phyloP scores from a whole-genome alignment of 495 filamentous ascomycete genomes.

The Tuber indicum region DNA sequence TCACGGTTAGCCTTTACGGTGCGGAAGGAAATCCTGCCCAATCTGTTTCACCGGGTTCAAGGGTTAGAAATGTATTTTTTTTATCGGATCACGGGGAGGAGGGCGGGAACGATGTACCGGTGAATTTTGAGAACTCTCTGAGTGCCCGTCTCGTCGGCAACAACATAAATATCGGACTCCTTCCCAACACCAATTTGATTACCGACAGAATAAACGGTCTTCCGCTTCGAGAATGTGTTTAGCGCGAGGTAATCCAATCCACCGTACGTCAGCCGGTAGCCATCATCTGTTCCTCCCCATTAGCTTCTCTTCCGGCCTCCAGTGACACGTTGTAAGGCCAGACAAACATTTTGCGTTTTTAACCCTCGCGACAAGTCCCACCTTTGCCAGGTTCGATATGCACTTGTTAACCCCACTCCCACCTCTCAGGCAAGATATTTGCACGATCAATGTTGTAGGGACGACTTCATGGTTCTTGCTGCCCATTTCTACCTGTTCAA shows the following conservation, averaged over 20 bases:
- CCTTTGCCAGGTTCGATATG: conserved; percentile 87
- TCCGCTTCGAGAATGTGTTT: conserved; percentile 72
- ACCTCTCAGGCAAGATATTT: conserved; percentile 72
- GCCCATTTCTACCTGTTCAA: conserved; percentile 72
- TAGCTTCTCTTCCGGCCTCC: conserved; percentile 6
- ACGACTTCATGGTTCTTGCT: conserved; percentile 96
- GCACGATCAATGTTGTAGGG: conserved; percentile 78
- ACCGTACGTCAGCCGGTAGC: conserved; percentile 93
- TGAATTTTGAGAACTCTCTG: conserved; percentile 40
- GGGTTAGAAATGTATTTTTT: neutral
- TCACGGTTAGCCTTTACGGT: conserved; percentile 92
- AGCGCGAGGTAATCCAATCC: conserved; percentile 94
- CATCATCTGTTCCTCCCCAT: conserved; percentile 60
- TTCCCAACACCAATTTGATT: conserved; percentile 96
- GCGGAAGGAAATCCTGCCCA: conserved; percentile 94
- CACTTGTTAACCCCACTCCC: conserved; percentile 76
- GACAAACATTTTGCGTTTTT: conserved; percentile 81
- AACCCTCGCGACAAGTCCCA: conserved; percentile 80
- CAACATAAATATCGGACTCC: conserved; percentile 92
- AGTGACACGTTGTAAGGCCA: neutral
- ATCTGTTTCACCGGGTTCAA: conserved; percentile 23
- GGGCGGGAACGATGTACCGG: neutral
- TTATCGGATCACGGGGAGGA: neutral
- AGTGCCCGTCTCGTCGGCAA: conserved; percentile 59
- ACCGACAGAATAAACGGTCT: conserved; percentile 79